Conservation (phyloP, 495 filamentous ascomycete genomes). For the Bacidia gigantensis region DNA sequence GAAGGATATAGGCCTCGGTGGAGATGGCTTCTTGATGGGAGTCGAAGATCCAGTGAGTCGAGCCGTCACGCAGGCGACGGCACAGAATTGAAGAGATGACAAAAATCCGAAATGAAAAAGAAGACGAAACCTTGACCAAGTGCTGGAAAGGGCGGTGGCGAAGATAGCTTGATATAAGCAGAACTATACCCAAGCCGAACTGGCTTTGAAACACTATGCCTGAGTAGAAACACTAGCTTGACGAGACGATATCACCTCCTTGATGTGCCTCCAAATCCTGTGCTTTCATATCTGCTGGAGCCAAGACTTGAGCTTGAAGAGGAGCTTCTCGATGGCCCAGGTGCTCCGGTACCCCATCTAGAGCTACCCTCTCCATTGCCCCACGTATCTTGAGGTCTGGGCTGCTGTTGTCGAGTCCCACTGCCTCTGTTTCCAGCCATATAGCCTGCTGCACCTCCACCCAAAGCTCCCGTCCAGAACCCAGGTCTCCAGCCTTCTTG, state of each 20-base stretch:
- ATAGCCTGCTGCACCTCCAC: conserved; percentile 60
- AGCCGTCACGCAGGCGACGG: neutral
- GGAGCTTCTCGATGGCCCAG: conserved; percentile 27
- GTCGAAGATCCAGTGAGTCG: neutral
- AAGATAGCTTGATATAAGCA: neutral
- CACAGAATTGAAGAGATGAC: neutral
- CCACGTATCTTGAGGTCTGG: neutral
- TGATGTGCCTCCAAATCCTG: conserved; percentile 80
- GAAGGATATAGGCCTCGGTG: neutral
- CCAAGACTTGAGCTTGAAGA: conserved; percentile 34
- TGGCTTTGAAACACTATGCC: neutral
- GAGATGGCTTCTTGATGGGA: neutral
- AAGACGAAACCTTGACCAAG: neutral
- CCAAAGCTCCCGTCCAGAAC: conserved; percentile 69
- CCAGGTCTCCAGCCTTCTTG: conserved; percentile 64
- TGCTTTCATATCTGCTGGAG: conserved; percentile 53
- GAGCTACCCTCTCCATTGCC: conserved; percentile 40
- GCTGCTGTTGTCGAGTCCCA: conserved; percentile 19
- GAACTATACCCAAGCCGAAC: neutral
- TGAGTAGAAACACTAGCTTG: neutral
- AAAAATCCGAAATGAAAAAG: neutral
- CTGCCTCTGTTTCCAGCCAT: conserved; percentile 43
- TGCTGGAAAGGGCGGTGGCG: too few relatives aligned
- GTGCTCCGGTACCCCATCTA: conserved; percentile 23
- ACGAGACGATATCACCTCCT: conserved; percentile 42